Percentiles rank a stretch among this genome's conserved stretches.
phyloP scores from a whole-genome alignment of 345 rosid genomes.

The Gossypium stocksii region DNA sequence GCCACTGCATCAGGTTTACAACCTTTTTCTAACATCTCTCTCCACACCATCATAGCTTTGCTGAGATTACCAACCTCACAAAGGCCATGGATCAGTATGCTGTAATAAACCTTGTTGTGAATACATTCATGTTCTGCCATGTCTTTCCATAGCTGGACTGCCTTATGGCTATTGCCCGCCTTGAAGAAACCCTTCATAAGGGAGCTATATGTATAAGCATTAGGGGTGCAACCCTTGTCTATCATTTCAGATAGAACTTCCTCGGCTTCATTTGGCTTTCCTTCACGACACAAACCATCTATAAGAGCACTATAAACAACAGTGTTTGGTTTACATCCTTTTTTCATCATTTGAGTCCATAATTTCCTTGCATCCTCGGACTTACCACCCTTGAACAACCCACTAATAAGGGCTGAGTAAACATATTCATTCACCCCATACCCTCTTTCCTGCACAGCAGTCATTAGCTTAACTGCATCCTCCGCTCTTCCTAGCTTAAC shows the following conservation, averaged over 20 bases:
- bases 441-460: conserved; percentile 75
- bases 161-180: conserved; percentile 51
- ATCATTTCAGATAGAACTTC: conserved; percentile 52
- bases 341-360: conserved; percentile 57
- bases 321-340: conserved; percentile 50
- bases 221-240: conserved; percentile 54
- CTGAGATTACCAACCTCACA: conserved; percentile 55
- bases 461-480: conserved; percentile 51
- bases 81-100: conserved; percentile 72
- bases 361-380: conserved; percentile 55
- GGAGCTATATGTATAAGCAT: conserved; percentile 84
- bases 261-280: conserved; percentile 63
- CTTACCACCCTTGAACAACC: conserved; percentile 78
- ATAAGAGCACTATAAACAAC: conserved; percentile 69
- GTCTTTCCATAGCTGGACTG: conserved; percentile 70
- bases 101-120: conserved; percentile 59
- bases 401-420: conserved; percentile 70
- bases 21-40: conserved; percentile 65
- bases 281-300: conserved; percentile 71
- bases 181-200: conserved; percentile 78
- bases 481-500: conserved; percentile 61
- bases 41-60: conserved; percentile 75
- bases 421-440: conserved; percentile 50
- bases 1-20: conserved; percentile 71
- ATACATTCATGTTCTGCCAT: conserved; percentile 39